These are phyloP conservation scores for Phytophthora sojae DNA, from an alignment of 352 stramenopile genomes.

Conservation along the genomic window DNA sequence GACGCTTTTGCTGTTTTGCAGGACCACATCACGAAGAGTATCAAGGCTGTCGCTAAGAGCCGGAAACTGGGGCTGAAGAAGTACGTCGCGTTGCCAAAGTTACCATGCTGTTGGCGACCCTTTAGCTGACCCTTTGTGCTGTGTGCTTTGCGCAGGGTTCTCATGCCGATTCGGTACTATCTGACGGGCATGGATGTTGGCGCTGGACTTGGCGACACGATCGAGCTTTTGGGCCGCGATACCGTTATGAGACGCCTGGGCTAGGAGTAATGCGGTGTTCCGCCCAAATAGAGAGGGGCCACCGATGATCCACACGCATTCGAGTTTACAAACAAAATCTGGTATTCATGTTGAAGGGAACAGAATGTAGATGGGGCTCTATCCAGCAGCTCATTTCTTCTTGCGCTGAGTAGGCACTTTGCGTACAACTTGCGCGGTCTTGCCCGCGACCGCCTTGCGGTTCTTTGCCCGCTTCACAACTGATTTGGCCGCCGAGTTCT, in stretches of 20 bases:
- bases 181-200: constrained; percentile 88
- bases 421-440: constrained; percentile 50
- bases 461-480: constrained; percentile 46
- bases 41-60: constrained; percentile 81
- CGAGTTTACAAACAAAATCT: constrained; percentile 24
- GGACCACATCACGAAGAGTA: constrained; percentile 79
- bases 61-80: constrained; percentile 84
- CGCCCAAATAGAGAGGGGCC: constrained; percentile 6
- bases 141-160: constrained; percentile 52
- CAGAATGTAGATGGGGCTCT: constrained; percentile 24
- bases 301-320: neutral
- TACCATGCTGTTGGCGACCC: neutral
- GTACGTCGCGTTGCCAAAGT: constrained; percentile 42
- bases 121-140: constrained; percentile 7
- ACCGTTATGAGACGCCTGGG: constrained; percentile 62
- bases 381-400: constrained; percentile 37
- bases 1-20: constrained; percentile 26
- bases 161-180: constrained; percentile 91
- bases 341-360: constrained; percentile 26
- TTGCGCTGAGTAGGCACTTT: constrained; percentile 53
- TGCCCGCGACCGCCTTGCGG: constrained; percentile 35
- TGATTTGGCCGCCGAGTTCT: constrained; percentile 41
- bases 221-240: constrained; percentile 76
- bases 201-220: constrained; percentile 82
- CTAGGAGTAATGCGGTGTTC: neutral